These are phyloP conservation scores for Picea abies DNA, from an alignment of 83 land plant genomes.

Conservation along the genomic window DNA sequence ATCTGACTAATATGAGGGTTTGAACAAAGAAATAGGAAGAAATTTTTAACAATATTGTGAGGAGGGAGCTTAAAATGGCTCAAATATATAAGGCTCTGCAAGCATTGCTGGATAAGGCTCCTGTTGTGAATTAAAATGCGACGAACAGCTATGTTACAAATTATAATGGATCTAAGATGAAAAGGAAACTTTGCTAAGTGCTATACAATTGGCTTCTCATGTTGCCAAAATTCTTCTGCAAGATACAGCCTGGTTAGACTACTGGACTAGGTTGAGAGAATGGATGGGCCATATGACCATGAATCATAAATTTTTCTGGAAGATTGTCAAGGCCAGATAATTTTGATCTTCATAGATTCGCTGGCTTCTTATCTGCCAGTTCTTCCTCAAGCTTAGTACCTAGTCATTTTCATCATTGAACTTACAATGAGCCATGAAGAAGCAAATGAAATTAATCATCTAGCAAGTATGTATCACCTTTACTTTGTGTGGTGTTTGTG, in stretches of 20 bases:
- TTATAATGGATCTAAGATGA: background rate
- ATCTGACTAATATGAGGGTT: background rate
- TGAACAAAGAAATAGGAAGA: background rate
- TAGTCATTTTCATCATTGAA: background rate
- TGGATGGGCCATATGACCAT: background rate
- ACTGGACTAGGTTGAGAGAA: background rate
- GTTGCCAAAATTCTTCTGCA: background rate
- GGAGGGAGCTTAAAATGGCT: conserved; percentile 9
- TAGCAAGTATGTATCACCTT: background rate
- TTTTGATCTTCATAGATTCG: background rate
- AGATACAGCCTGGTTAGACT: background rate
- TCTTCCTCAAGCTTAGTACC: background rate
- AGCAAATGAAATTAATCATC: background rate
- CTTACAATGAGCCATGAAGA: background rate
- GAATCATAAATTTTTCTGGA: background rate
- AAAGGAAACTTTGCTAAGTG: background rate
- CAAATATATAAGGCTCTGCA: too few species aligned
- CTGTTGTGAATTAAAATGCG: background rate
- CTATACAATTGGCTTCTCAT: background rate
- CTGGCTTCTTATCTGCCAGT: background rate
- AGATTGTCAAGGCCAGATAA: background rate
- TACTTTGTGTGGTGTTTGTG: background rate
- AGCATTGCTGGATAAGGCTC: too few species aligned
- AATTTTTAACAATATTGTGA: background rate
- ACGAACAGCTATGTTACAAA: background rate